A percentile compares a stretch with the other conserved stretches of the same genome.
Conservation (phyloP, 179 eudicot species). For the Silene vulgaris region DNA sequence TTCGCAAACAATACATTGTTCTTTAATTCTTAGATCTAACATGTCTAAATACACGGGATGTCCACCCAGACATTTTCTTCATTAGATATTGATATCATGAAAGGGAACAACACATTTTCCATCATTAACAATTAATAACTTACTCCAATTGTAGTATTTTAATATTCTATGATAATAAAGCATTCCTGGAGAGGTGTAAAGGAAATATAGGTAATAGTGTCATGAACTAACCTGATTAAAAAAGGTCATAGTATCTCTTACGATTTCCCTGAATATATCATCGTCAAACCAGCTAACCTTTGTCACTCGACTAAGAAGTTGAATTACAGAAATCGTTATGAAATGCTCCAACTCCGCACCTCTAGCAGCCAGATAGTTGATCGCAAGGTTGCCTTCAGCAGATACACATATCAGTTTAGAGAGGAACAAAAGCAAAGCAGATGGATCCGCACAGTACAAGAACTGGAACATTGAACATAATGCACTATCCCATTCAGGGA, state of each 20-base stretch:
- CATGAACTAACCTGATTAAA: conserved; percentile 60
- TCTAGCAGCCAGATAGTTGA: conserved; percentile 82
- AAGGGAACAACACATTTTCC: background rate
- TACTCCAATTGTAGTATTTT: background rate
- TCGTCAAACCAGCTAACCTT: conserved; percentile 92
- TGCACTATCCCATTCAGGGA: background rate
- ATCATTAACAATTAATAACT: background rate
- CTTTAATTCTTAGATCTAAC: background rate
- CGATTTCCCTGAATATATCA: conserved; percentile 72
- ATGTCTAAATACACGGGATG: background rate
- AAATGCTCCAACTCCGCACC: conserved; percentile 78
- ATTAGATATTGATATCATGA: background rate
- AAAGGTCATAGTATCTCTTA: conserved; percentile 62
- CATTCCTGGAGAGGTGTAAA: background rate
- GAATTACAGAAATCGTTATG: conserved; percentile 72
- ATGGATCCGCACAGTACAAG: conserved; percentile 10
- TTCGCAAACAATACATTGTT: conserved; percentile 1
- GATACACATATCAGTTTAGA: conserved; percentile 27
- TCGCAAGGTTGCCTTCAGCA: conserved; percentile 65
- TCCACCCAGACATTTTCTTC: background rate
- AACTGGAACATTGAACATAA: background rate
- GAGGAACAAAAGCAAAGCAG: conserved; percentile 7
- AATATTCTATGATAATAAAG: background rate
- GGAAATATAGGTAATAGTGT: background rate
- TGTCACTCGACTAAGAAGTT: conserved; percentile 75